Base-by-base conservation (phyloP, 1,284 basidiomycete species). In the Gomphus sp. region DNA sequence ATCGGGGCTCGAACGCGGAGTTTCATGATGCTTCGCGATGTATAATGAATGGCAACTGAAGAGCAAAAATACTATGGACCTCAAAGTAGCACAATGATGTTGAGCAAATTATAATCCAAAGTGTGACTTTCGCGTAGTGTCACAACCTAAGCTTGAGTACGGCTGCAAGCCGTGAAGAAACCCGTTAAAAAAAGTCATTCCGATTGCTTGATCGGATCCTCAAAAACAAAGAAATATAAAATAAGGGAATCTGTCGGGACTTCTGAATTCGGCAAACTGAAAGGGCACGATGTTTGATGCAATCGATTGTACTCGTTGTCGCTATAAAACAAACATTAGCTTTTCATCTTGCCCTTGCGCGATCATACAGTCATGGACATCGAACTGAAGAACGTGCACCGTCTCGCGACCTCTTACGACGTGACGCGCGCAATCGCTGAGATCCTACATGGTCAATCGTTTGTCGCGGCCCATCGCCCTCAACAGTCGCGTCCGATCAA, bases 381-480 rank as follows among this genome's bases (percentile, higher is more conserved):
- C 52, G 18, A 55, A 16, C 16, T 59, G 18, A 54, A 41, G 12
- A 14, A 45, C 34, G 58, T 59, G 11, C n/a, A 37, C 5, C 28
- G 28, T 36, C 36, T 49, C 16, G 77, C 76, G 11, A 78, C 77
- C 61, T 66, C 76, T 54, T 87, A 78, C 75, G 77, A 79, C 45
- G 72, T 88, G 36, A 85, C 77, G 44, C 75, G 78, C 31, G 72
- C 68, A 7, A 66, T 85, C 3, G 77, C 79, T 1, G 63, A 48
- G 0, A 65, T 80, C 57, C 70, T 85, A 1, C 82, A 85, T 63
- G 58, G 65, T 3, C 66, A 70, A 9, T 64, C 64, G 4, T 83
- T 78, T 33, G 45, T 45, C 31, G 9, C 25, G 65, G 62, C 66
- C 7, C 47, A 58, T 11, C 64, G 69, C 41, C 69, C 70, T 28